phyloP scores from a whole-genome alignment of 371 early-diverging fungal genomes.

The Circinella minor region DNA sequence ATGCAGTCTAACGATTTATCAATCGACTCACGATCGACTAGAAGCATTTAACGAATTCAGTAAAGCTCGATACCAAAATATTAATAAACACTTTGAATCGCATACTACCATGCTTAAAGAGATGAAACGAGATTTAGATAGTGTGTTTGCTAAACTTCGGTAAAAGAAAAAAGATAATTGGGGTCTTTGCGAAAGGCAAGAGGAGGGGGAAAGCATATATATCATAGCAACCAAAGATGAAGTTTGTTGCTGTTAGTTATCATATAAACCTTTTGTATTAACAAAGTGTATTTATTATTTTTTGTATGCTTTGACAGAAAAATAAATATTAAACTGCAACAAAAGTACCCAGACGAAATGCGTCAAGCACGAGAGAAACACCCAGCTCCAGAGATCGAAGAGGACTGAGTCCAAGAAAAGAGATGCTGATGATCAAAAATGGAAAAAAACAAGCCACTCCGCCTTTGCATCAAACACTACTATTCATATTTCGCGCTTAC shows the following conservation, averaged over 20 bases:
- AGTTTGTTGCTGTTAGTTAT: not conserved
- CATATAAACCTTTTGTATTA: too few relatives aligned
- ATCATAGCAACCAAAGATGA: not conserved
- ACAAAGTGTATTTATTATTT: not conserved
- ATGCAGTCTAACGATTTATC: slow-evolving; percentile 31
- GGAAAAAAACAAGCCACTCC: slow-evolving; percentile 10
- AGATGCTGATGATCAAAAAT: too few relatives aligned
- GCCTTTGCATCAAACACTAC: too few relatives aligned
- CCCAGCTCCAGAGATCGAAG: slow-evolving; percentile 34
- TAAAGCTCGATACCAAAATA: slow-evolving; percentile 45
- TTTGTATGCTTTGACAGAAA: slow-evolving; percentile 13
- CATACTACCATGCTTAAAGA: slow-evolving; percentile 46
- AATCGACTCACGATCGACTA: slow-evolving; percentile 34
- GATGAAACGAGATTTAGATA: slow-evolving; percentile 45
- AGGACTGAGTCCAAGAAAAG: slow-evolving; percentile 17
- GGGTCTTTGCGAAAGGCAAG: too few relatives aligned
- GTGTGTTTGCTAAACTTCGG: slow-evolving; percentile 43
- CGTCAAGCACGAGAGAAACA: slow-evolving; percentile 28
- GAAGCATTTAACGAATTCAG: slow-evolving; percentile 55
- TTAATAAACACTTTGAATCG: slow-evolving; percentile 47
- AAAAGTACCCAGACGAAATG: slow-evolving; percentile 44
- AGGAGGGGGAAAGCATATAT: not conserved
- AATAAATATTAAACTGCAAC: slow-evolving; percentile 37
- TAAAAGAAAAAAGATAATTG: not conserved
- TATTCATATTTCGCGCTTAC: too few relatives aligned